phyloP scores from a whole-genome alignment of 768 basidiomycete species.

The Serendipita indica region DNA sequence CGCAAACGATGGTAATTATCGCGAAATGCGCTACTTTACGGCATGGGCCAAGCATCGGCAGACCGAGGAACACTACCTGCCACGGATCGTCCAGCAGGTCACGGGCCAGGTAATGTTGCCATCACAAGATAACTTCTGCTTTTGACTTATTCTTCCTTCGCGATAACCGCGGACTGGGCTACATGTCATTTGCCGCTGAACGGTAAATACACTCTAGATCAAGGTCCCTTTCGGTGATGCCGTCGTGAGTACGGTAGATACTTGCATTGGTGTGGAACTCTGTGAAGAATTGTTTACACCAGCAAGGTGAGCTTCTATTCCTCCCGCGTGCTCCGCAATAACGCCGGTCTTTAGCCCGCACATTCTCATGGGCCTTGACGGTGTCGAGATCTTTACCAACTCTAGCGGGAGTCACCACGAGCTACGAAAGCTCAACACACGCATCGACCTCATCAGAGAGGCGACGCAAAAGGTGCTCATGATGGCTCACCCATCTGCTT shows the following conservation, averaged over 20 bases:
- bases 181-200: no score
- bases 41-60: constrained; percentile 86
- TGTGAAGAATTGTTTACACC: constrained; percentile 98
- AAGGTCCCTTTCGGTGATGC: constrained; percentile 95
- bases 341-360: constrained; percentile 52
- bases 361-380: constrained; percentile 94
- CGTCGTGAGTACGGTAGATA: constrained; percentile 83
- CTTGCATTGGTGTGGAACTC: constrained; percentile 90
- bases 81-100: constrained; percentile 72
- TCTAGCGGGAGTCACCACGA: constrained; percentile 98
- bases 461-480: constrained; percentile 73
- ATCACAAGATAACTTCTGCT: not conserved
- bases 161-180: no score
- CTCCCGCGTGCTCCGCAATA: not conserved
- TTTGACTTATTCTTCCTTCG: no score
- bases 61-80: constrained; percentile 84
- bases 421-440: constrained; percentile 82
- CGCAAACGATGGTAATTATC: constrained; percentile 96
- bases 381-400: constrained; percentile 98
- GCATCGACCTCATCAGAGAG: constrained; percentile 91
- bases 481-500: not conserved
- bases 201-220: constrained; percentile 29
- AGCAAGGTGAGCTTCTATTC: constrained; percentile 47
- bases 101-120: constrained; percentile 69
- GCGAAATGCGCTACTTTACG: constrained; percentile 75